A percentile compares a stretch with the other conserved stretches of the same genome.
Conservation (phyloP, 345 rosid genomes). For the Linum trigynum region DNA sequence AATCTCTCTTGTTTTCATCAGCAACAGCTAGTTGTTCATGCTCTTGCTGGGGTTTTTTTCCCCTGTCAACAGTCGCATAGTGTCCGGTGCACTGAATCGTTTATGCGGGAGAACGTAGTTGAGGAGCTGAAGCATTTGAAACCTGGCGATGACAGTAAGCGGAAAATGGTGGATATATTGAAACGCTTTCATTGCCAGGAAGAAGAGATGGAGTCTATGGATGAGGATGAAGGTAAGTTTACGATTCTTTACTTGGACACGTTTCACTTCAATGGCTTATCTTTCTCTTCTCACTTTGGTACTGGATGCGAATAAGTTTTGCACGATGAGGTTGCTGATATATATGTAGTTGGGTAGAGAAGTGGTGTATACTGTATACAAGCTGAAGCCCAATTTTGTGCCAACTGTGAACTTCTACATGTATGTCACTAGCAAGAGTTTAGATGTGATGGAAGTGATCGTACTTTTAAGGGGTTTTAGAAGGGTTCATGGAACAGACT, state of each 20-base stretch:
- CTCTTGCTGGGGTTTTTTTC: not conserved
- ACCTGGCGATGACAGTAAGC: slow-evolving; percentile 52
- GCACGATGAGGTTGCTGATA: too few species aligned
- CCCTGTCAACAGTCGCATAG: slow-evolving; percentile 53
- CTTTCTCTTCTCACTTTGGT: too few species aligned
- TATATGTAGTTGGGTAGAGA: not conserved
- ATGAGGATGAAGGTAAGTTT: slow-evolving; percentile 29
- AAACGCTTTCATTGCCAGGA: slow-evolving; percentile 60
- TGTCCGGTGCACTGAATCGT: slow-evolving; percentile 73
- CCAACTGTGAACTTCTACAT: not conserved
- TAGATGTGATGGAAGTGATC: too few species aligned
- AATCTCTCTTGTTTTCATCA: not conserved
- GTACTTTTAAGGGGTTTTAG: too few species aligned
- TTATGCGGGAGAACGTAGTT: slow-evolving; percentile 82
- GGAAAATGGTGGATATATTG: slow-evolving; percentile 70
- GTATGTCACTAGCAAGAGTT: not conserved
- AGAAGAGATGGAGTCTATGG: slow-evolving; percentile 38
- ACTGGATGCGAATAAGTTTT: not conserved
- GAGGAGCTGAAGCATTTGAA: slow-evolving; percentile 56
- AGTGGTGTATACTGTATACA: not conserved
- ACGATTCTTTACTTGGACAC: not conserved
- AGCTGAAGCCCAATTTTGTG: not conserved
- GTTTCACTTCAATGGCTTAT: not conserved
- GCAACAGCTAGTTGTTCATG: too few species aligned
- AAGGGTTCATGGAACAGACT: not conserved